Percentiles rank a stretch among this genome's conserved stretches.
Evolutionary conservation across 2,329 filamentous ascomycete genomes (phyloP).

Genomic region (Lachnellula subtilissima): DNA sequence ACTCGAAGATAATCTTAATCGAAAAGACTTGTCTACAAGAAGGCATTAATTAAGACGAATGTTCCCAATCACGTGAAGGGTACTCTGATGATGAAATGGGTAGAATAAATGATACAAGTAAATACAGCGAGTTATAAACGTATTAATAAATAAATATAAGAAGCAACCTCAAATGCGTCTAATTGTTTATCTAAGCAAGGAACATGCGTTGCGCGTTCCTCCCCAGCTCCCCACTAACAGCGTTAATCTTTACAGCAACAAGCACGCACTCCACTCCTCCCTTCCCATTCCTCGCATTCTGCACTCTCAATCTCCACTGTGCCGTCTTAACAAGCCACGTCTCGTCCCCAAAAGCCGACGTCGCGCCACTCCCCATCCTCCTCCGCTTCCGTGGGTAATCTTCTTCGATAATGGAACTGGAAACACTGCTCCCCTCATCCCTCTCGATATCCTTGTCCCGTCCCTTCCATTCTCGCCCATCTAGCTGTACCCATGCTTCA

Average conservation of each 20-base stretch:
- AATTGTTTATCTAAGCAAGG: slow-evolving; percentile 35
- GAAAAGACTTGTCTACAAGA: neutral
- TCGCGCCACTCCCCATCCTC: slow-evolving; percentile 1
- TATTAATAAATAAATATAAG: neutral
- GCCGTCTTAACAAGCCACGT: slow-evolving; percentile 62
- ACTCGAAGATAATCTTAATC: neutral
- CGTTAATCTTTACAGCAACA: slow-evolving; percentile 71
- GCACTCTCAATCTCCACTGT: slow-evolving; percentile 68
- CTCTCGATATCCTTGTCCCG: neutral
- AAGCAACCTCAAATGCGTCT: neutral
- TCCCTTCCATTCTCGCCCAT: slow-evolving; percentile 41
- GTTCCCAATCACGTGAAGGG: neutral
- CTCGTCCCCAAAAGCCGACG: slow-evolving; percentile 14
- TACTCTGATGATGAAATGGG: neutral
- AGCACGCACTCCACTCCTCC: slow-evolving; percentile 65
- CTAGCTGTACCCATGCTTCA: slow-evolving; percentile 54
- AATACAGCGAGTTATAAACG: neutral
- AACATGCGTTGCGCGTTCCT: slow-evolving; percentile 65
- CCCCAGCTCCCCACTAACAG: slow-evolving; percentile 58
- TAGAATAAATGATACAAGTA: neutral
- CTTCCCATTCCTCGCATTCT: slow-evolving; percentile 43
- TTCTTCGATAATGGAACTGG: slow-evolving; percentile 9
- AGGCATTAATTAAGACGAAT: neutral
- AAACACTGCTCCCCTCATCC: slow-evolving; percentile 6
- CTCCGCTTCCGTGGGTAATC: slow-evolving; percentile 10